Percentiles rank a stretch among this genome's conserved stretches.
Conservation (phyloP, 179 eudicot genomes). For the Nepenthes alata region DNA sequence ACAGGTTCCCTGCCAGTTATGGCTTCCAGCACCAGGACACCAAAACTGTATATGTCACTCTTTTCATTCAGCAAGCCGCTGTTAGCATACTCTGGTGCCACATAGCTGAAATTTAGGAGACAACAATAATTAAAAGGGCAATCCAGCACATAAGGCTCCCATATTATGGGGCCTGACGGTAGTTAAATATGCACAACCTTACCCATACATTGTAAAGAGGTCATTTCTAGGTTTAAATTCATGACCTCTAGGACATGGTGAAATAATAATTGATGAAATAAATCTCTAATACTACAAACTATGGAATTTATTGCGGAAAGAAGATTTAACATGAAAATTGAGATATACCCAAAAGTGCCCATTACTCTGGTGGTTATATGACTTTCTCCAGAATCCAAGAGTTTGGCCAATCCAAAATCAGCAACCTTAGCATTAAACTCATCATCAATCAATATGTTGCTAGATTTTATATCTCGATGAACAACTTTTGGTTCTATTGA, state of each 20-base stretch:
- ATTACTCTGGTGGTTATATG: conserved; percentile 82
- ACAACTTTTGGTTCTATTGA: conserved; percentile 91
- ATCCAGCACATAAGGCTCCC: no score
- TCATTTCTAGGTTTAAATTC: no score
- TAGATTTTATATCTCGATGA: conserved; percentile 89
- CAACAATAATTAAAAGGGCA: not conserved
- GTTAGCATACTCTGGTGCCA: conserved; percentile 95
- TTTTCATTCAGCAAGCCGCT: conserved; percentile 83
- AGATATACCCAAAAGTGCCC: conserved; percentile 88
- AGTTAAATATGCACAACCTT: no score
- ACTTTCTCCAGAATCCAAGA: conserved; percentile 88
- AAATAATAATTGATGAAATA: not conserved
- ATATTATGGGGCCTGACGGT: no score
- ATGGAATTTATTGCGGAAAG: no score
- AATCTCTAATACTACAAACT: no score
- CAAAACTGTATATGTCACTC: conserved; percentile 87
- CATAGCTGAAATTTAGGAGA: conserved; percentile 42
- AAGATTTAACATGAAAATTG: conserved; percentile 1
- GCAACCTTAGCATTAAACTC: conserved; percentile 81
- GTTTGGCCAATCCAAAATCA: conserved; percentile 96
- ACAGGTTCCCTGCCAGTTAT: conserved; percentile 93
- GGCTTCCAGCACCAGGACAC: conserved; percentile 76
- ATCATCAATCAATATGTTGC: conserved; percentile 77
- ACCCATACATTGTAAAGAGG: no score
- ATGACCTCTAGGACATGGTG: no score